These are phyloP conservation scores for Hypericum perforatum DNA, from an alignment of 345 rosid genomes.

Conservation along the genomic window DNA sequence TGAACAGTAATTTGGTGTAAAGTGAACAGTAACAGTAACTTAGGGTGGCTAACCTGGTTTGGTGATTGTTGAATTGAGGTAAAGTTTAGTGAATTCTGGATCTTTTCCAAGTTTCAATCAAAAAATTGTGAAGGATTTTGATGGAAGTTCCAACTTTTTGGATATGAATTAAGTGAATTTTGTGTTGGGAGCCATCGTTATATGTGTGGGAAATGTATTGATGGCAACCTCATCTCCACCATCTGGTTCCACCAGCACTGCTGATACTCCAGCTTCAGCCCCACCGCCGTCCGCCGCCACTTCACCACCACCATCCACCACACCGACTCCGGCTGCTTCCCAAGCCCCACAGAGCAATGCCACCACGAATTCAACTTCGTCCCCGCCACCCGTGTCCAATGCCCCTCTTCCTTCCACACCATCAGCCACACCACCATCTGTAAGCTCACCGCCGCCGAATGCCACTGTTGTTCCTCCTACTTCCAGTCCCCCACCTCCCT, in stretches of 20 bases:
- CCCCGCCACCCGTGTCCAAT: constrained; percentile 13
- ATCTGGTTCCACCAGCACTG: constrained; percentile 41
- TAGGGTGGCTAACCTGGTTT: constrained; percentile 6
- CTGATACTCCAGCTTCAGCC: constrained; percentile 31
- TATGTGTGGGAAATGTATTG: constrained; percentile 12
- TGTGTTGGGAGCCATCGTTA: background rate
- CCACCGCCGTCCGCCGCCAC: constrained; percentile 18
- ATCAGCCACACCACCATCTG: constrained; percentile 17
- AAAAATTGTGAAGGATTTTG: background rate
- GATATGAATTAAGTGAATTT: constrained; percentile 10
- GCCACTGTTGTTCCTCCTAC: constrained; percentile 12
- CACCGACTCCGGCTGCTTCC: constrained; percentile 19
- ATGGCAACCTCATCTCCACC: constrained; percentile 60
- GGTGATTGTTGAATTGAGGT: constrained; percentile 26
- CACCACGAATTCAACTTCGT: constrained; percentile 1
- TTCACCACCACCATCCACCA: constrained; percentile 22
- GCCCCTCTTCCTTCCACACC: constrained; percentile 22
- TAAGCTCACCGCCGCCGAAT: constrained; percentile 12
- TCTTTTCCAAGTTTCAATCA: constrained; percentile 13
- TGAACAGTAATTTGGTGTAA: constrained; percentile 18
- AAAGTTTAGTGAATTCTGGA: constrained; percentile 28
- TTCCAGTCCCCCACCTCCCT: constrained; percentile 8
- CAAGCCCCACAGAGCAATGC: constrained; percentile 22
- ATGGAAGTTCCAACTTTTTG: constrained; percentile 7
- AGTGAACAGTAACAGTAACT: background rate